Evolutionary conservation across 371 early-diverging fungal species (phyloP), one percentile per base, ranked within the genome.

Genomic region (Sporodiniella umbellata): DNA sequence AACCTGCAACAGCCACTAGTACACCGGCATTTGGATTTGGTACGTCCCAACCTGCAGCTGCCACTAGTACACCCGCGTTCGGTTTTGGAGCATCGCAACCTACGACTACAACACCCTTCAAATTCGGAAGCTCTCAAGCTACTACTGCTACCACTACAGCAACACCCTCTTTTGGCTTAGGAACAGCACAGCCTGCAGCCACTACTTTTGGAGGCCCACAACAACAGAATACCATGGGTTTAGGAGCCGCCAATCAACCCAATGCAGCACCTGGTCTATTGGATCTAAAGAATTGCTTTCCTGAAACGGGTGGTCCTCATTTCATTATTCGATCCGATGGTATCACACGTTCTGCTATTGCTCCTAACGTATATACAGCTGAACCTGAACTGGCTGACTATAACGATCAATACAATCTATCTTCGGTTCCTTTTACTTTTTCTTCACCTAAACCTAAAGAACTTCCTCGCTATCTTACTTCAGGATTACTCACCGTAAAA

Each of bases 331-430:
- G 30, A 11, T 35, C 60, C 47, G 53, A 60, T 43, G 53, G 51
- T 28, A 35, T 60, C 11, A 63, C 63, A 31, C 53, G 60, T 49
- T 53, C 55, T n/a, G 44, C 46, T 23, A 53, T 60, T 2, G 35
- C 49, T 10, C 51, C 42, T 15, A 49, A 45, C 15, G 18, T 19
- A 49, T 56, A 7, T 26, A 33, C 25, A 44, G 45, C 19, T 23
- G n/a, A 4, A 50, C 31, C n/a, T 10, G 42, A 3, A 42, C 17
- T 19, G 30, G 43, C 25, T 21, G 40, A 19, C 11, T 33, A 12
- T 2, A 18, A 30, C 3, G 33, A n/a, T 21, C n/a, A 26, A 11
- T 5, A 23, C 4, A 30, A 18, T 19, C 8, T 15, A 18, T 46
- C 31, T n/a, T 12, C 25, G 6, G 15, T 3, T 47, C 17, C 42